Evolutionary conservation across 306 rosid genomes (phyloP), one percentile per base, ranked within the genome.

Genomic region (Abrus precatorius): DNA sequence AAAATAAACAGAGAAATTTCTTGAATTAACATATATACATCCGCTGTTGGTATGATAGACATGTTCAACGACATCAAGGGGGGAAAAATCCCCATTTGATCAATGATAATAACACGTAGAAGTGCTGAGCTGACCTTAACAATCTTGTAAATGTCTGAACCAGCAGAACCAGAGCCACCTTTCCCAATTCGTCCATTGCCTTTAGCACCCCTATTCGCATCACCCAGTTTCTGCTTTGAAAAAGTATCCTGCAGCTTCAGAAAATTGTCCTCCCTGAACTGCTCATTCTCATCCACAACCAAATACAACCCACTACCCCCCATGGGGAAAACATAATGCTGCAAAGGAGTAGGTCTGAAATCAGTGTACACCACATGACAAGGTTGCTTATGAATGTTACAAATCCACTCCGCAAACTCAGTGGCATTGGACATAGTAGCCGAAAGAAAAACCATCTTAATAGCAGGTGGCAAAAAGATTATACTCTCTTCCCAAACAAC

Each of bases 401-500:
- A 92, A 62, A 95, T 95, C 98, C 98, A 95, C 84, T 95, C 97
- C 0, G 98, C 98, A 79, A 95, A 95, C 67, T 95, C 97, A 0
- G 98, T 95, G 3, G 98, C 98, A 82, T 95, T 95, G 0, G 98
- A 95, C 97, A 95, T 95, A 2, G 98, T 95, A 0, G 98, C 98
- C 0, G 98, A 95, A 43, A 95, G 92, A 53, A 95, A 95, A 49
- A 92, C 97, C 98, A 95, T 95, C 78, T 92, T 95, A 61, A 95
- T 93, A 13, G 92, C 97, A 3, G 97, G 93, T 1, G 98, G 98
- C 83, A 92, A 83, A 38, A 92, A 95, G 3, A 95, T 91, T n/a
- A 95, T 95, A 86, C 98, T 95, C 86, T 95, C 98, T 78, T 95
- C 98, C 98, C 98, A 95, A 77, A 95, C 98, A 53, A 95, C 98